These are phyloP conservation scores for Penicillium aurantiogriseum DNA, from an alignment of 2,329 filamentous ascomycete species.

Conservation along the genomic window DNA sequence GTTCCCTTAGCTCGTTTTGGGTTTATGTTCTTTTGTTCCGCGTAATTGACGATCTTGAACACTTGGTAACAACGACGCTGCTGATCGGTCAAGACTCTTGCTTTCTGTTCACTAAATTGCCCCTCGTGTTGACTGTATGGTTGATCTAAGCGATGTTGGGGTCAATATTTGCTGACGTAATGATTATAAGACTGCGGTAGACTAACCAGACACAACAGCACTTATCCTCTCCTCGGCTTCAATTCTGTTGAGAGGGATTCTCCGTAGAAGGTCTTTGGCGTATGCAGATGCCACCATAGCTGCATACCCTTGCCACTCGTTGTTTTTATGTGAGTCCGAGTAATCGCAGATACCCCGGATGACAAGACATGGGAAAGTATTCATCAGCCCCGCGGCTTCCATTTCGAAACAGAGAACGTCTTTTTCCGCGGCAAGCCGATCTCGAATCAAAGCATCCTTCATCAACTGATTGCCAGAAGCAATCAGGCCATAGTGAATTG, in stretches of 20 bases:
- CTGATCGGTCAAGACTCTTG: background rate
- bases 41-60: conserved; percentile 32
- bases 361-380: background rate
- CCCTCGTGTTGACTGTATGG: too few species aligned
- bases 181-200: too few species aligned
- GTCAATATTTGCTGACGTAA: too few species aligned
- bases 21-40: conserved; percentile 34
- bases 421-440: background rate
- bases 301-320: background rate
- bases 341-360: conserved; percentile 2
- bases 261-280: background rate
- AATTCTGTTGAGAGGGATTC: background rate
- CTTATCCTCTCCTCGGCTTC: background rate
- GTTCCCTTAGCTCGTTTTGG: conserved; percentile 24
- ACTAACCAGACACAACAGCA: too few species aligned
- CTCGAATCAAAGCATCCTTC: background rate
- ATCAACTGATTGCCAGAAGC: background rate
- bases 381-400: conserved; percentile 1
- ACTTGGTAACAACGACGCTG: conserved; percentile 23
- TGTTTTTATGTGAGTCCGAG: conserved; percentile 1
- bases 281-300: background rate
- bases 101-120: too few species aligned
- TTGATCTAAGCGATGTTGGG: too few species aligned
- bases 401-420: background rate
- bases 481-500: background rate